A percentile compares a stretch with the other conserved stretches of the same genome.
Evolutionary conservation across 768 basidiomycete species (phyloP).

Genomic region (Coprinopsis sp.): DNA sequence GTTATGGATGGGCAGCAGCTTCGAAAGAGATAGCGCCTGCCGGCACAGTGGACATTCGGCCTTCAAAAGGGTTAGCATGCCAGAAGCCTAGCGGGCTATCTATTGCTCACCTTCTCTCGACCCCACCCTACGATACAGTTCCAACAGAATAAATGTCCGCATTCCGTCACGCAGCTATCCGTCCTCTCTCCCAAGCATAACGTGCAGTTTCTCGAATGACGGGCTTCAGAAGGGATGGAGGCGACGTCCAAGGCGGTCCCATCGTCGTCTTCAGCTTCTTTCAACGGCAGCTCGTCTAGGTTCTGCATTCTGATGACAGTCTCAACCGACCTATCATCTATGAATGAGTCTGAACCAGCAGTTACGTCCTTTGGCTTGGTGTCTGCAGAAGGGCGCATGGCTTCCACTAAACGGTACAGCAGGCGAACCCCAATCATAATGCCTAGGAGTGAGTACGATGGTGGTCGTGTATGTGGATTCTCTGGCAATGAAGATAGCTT

Average conservation of each 20-base stretch:
- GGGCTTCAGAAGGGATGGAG: conserved; percentile 44
- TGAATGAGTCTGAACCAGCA: conserved; percentile 32
- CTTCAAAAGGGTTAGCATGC: conserved; percentile 28
- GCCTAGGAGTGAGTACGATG: conserved; percentile 85
- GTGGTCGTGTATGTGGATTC: conserved; percentile 67
- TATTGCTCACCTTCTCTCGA: conserved; percentile 68
- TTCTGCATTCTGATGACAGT: conserved; percentile 45
- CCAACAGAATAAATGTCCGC: conserved; percentile 90
- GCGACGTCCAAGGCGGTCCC: conserved; percentile 60
- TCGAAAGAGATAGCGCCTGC: conserved; percentile 64
- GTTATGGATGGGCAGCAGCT: conserved; percentile 80
- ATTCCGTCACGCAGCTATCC: conserved; percentile 78
- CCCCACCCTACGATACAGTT: conserved; percentile 87
- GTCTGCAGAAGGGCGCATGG: conserved; percentile 8
- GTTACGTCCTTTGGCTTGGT: conserved; percentile 24
- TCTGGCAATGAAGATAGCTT: conserved; percentile 73
- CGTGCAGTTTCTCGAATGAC: conserved; percentile 69
- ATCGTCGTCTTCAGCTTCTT: conserved; percentile 66
- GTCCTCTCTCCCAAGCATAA: conserved; percentile 84
- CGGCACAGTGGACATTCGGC: conserved; percentile 86
- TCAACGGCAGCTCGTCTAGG: conserved; percentile 48
- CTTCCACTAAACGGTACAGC: conserved; percentile 49
- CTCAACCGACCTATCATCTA: conserved; percentile 62
- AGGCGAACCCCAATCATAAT: conserved; percentile 64
- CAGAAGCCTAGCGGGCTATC: not conserved